Base-by-base conservation (phyloP, 768 basidiomycete genomes). In the Naganishia friedmannii region DNA sequence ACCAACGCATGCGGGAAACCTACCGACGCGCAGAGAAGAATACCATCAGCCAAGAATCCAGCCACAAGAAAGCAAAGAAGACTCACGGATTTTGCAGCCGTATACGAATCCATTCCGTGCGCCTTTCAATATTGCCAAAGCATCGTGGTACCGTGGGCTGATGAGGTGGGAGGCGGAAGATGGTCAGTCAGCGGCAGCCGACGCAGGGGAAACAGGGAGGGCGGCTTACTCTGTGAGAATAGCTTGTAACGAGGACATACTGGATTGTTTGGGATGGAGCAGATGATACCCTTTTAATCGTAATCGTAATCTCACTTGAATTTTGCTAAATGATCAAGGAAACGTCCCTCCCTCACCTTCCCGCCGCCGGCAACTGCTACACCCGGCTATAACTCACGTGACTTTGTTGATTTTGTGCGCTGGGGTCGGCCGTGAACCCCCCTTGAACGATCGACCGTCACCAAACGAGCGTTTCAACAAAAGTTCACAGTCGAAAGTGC, bases 1-100 rank as follows among this genome's bases (percentile, higher is more conserved):
- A 98, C 89, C 32, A 98, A 83, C 0, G 95, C 95, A 85, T 98
- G 95, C 46, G 95, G 95, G 76, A 95, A 94, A 53, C 93, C 78
- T 15, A 57, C 21, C 23, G 67, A 54, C 34, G 12, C 34, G 12
- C 34, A 37, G 10, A 4, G 23, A 63, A 10, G 23, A 5, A 3
- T 9, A 53, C 8, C 21, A 34, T 53, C 48, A 66, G 53, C 34
- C 17, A 26, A 5, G 26, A n/a, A 1, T 17, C 12, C 8, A n/a
- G 63, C 37, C 1, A 51, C 48, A 65, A 15, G 3, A n/a, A 12
- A 26, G 21, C 26, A 65, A 21, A 70, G 65, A 32, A 23, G 53
- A 73, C 79, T 66, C 55, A 80, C 80, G 74, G 53, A 78, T 74
- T 72, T 78, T 81, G 67, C 74, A 71, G 26, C 80, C 79, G 66